Base-by-base conservation (phyloP, 116 monocot species). In the Trichopus zeylanicus region DNA sequence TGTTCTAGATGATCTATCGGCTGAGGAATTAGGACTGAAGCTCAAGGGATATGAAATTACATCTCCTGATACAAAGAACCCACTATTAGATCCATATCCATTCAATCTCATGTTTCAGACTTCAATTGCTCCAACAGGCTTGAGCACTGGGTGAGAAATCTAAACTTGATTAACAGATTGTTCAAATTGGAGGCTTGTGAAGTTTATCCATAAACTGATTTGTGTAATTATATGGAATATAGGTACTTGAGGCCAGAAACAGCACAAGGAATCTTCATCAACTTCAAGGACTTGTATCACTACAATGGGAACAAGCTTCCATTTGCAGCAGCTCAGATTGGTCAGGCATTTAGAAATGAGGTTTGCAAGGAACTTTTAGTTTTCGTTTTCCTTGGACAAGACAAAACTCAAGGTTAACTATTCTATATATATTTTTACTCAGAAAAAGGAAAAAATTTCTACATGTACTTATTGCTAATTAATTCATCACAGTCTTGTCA, bases 71-170 rank as follows among this genome's bases (percentile, higher is more conserved):
- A 86, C 89, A 30, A 89, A 89, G 46, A 94, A 89, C 60, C 61
- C 86, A 15, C 61, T 94, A 1, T 94, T 89, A 25, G 94, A 89
- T 62, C 89, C 89, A 42, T 94, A 86, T 47, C 94, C 89, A 1
- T 94, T 94, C 53, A 94, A 94, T 67, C 94, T 94, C 46, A 94
- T 94, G 94, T 94, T 94, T 42, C 89, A 89, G 66, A 94, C 89
- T 28, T 89, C 94, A 10, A 89, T 89, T 62, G 94, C 89, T 2
- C 89, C 89, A 33, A 70, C 89, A 3, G 89, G 94, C 21, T 59
- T 83, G 48, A 75, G 60, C 46, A 56, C 70, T 12, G 90, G 90
- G 95, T 95, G 67, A 79, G 89, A 24, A 51, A 48, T 7, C 2
- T 48, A 19, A 16, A 48, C 7, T 48, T 19, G 19, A 20, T 6